Base-by-base conservation (phyloP, 768 basidiomycete genomes). In the Tricholoma sp. region DNA sequence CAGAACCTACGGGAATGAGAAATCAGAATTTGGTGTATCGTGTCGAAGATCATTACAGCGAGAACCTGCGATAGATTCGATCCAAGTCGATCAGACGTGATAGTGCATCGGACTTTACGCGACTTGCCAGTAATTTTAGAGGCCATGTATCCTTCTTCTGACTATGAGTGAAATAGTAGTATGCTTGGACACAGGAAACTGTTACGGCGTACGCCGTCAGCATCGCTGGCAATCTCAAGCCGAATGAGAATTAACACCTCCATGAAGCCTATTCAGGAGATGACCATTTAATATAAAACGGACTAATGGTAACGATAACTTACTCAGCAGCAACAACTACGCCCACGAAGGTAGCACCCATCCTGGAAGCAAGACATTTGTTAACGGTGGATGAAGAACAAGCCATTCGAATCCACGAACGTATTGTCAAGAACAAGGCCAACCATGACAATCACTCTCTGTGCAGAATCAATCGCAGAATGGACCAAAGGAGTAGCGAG, bases 111-210 rank as follows among this genome's bases (percentile, higher is more conserved):
- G n/a, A n/a, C n/a, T 32, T 49, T 17, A 7, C 13, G 15, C n/a
- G 31, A 66, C 74, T 60, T 53, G 82, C 83, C 28, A 83, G 63
- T 10, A 66, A 52, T 60, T 77, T 81, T 54, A 76, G 69, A 15
- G 72, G 68, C 80, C 80, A 82, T 29, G 67, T 61, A 64, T 84
- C 83, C 24, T 66, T 70, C 51, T 80, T 76, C n/a, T n/a, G n/a
- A n/a, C n/a, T n/a, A 62, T 83, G 75, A 12, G 68, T 72, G 54
- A 67, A n/a, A n/a, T n/a, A n/a, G n/a, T n/a, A n/a, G n/a, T n/a
- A n/a, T n/a, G n/a, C n/a, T n/a, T n/a, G n/a, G 29, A 84, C 67
- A 44, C 72, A 72, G 6, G 80, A 80, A 17, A 83, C 83, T 85
- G 45, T 33, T 7, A 15, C 34, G 24, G 12, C 0, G 3, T 9